phyloP scores from a whole-genome alignment of 257 asterid genomes.

The Leonotis leonurus region DNA sequence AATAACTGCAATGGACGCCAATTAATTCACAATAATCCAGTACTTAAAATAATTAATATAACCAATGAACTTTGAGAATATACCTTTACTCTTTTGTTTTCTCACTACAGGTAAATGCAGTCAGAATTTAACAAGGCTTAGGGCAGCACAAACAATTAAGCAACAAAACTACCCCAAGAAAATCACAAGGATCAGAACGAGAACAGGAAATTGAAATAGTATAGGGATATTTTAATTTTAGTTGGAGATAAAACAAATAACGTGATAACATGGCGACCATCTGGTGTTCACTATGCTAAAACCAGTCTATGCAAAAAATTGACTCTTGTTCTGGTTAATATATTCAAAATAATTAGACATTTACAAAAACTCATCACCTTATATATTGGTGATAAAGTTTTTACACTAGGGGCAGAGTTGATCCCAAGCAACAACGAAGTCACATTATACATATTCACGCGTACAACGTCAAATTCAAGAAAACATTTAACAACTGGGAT shows the following conservation, averaged over 20 bases:
- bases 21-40: background rate
- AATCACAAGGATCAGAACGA: background rate
- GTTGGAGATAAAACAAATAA: background rate
- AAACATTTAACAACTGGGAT: background rate
- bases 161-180: background rate
- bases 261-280: background rate
- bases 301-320: background rate
- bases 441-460: background rate
- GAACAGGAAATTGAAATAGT: background rate
- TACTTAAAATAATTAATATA: background rate
- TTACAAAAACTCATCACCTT: no score
- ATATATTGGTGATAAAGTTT: background rate
- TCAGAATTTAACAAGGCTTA: background rate
- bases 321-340: no score
- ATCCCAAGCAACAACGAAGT: background rate
- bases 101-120: background rate
- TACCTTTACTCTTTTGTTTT: background rate
- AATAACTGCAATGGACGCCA: background rate
- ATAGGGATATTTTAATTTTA: background rate
- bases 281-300: background rate
- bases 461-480: background rate
- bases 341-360: no score
- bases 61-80: background rate
- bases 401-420: background rate
- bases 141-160: background rate